These are phyloP conservation scores for Solanum chacoense DNA, from an alignment of 305 asterid species.

Conservation along the genomic window DNA sequence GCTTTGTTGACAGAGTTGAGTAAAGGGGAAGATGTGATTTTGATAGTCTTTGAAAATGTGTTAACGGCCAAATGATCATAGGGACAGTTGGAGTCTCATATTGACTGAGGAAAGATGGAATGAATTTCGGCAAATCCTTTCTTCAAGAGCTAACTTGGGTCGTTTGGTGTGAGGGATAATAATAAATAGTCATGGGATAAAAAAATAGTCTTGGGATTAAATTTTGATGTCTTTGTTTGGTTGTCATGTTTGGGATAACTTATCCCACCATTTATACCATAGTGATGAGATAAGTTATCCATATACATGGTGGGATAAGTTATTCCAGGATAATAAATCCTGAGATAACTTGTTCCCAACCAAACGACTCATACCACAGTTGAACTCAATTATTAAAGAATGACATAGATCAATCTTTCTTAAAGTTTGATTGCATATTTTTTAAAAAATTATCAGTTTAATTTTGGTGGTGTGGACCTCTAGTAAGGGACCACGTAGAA, in stretches of 20 bases:
- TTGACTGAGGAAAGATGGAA: neutral
- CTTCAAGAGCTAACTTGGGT: neutral
- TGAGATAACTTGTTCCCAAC: no score
- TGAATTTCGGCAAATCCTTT: neutral
- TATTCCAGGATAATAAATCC: no score
- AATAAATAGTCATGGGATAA: no score
- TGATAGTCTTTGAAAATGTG: conserved; percentile 1
- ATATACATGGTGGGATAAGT: no score
- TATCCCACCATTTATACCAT: no score
- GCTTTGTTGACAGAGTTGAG: conserved; percentile 11
- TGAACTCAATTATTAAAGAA: neutral
- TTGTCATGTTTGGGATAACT: no score
- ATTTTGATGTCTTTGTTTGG: no score
- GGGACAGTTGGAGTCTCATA: neutral
- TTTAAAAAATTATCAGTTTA: neutral
- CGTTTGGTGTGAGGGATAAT: neutral
- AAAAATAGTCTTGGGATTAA: no score
- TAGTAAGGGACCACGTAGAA: neutral
- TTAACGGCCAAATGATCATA: conserved; percentile 5
- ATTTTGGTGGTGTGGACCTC: neutral
- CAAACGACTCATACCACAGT: neutral
- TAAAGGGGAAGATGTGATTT: conserved; percentile 13
- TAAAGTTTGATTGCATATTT: neutral
- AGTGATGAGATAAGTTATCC: no score
- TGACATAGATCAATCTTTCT: neutral